These are phyloP conservation scores for Phytophthora brassicae DNA, from an alignment of 352 stramenopile species.

Conservation along the genomic window DNA sequence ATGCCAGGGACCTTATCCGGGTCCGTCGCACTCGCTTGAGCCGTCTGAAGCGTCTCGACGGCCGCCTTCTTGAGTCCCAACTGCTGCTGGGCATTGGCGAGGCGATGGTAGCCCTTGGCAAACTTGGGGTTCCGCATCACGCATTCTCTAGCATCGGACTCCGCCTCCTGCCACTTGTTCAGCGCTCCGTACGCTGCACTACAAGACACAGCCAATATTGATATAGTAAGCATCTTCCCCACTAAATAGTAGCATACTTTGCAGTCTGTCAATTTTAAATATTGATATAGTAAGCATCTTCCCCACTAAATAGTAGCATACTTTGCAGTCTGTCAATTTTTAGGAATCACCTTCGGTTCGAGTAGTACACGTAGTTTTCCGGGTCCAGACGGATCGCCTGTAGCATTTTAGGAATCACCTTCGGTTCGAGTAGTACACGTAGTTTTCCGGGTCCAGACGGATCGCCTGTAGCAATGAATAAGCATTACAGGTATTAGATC, in stretches of 20 bases:
- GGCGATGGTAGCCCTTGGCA: slow-evolving; percentile 77
- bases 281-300: neutral
- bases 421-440: slow-evolving; percentile 87
- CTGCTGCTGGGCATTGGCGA: slow-evolving; percentile 82
- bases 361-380: slow-evolving; percentile 85
- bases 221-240: neutral
- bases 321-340: neutral
- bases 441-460: slow-evolving; percentile 64
- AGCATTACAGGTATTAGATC: neutral
- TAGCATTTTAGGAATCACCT: slow-evolving; percentile 35
- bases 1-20: slow-evolving; percentile 67
- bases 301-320: neutral
- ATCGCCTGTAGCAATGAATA: slow-evolving; percentile 59
- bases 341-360: slow-evolving; percentile 59
- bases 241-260: neutral
- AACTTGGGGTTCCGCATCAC: slow-evolving; percentile 72
- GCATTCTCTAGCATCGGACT: slow-evolving; percentile 74
- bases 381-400: slow-evolving; percentile 78
- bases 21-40: slow-evolving; percentile 30
- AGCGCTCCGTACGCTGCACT: slow-evolving; percentile 75
- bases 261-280: neutral
- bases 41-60: slow-evolving; percentile 60
- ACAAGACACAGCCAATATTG: neutral
- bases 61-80: slow-evolving; percentile 68
- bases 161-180: slow-evolving; percentile 68